Conservation (phyloP, 176 grass and related monocot species). For the Cymbopogon citratus region DNA sequence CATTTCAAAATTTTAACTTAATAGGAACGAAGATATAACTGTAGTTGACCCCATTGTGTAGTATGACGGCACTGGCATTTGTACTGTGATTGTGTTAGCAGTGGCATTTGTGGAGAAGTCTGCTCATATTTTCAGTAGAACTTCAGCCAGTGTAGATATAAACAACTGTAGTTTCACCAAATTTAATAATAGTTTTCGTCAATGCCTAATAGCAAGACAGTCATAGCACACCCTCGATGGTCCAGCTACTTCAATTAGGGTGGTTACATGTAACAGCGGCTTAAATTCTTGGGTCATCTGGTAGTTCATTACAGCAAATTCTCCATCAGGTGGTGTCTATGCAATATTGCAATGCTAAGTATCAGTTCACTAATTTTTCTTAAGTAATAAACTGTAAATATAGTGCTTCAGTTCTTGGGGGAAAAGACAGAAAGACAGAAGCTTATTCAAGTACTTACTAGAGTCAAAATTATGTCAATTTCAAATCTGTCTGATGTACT, state of each 20-base stretch:
- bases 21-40: conserved; percentile 3
- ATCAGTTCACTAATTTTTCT: no score
- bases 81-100: conserved; percentile 85
- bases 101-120: conserved; percentile 85
- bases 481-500: conserved; percentile 94
- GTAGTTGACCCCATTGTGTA: conserved; percentile 58
- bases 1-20: not conserved
- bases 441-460: conserved; percentile 49
- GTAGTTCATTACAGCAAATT: not conserved
- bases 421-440: not conserved
- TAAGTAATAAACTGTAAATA: not conserved
- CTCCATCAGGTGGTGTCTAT: no score
- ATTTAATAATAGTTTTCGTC: not conserved
- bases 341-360: no score
- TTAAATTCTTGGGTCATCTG: conserved; percentile 98
- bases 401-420: not conserved
- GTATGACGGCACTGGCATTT: conserved; percentile 93
- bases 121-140: conserved; percentile 87
- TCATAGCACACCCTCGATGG: conserved; percentile 49
- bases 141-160: conserved; percentile 60
- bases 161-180: conserved; percentile 11
- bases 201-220: conserved; percentile 24
- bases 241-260: conserved; percentile 92
- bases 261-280: conserved; percentile 73
- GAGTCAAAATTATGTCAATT: conserved; percentile 77